Conservation (phyloP, 495 filamentous ascomycete genomes). For the Aspergillus indologenus region DNA sequence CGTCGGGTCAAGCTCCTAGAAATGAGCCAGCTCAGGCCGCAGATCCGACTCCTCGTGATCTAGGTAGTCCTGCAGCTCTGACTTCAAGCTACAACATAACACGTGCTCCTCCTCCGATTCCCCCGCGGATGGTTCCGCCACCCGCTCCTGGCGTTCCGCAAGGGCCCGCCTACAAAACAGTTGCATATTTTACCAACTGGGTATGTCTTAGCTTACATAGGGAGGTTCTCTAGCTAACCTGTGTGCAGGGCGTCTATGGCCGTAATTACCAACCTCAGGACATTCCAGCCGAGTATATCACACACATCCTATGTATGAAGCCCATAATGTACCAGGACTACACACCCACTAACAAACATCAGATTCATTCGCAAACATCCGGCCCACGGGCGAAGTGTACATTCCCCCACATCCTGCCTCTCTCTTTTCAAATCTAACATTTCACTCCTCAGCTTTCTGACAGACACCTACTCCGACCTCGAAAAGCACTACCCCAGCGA, state of each 20-base stretch:
- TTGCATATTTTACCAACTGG: slow-evolving; percentile 16
- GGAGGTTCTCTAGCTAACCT: slow-evolving; percentile 8
- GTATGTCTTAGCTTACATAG: background rate
- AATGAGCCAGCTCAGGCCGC: background rate
- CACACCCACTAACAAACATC: background rate
- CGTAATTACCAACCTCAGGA: slow-evolving; percentile 72
- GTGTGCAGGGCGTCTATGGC: slow-evolving; percentile 64
- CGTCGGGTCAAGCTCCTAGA: background rate
- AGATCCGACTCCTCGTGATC: background rate
- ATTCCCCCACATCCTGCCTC: background rate
- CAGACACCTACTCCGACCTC: slow-evolving; percentile 75
- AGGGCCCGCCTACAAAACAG: slow-evolving; percentile 9
- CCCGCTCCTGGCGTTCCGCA: background rate
- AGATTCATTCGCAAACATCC: slow-evolving; percentile 70
- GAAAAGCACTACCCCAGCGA: slow-evolving; percentile 70
- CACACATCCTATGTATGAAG: slow-evolving; percentile 66
- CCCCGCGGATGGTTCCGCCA: slow-evolving; percentile 1
- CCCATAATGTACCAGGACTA: background rate
- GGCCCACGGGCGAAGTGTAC: slow-evolving; percentile 59
- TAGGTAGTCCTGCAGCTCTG: background rate
- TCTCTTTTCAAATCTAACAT: background rate
- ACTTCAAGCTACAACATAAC: background rate
- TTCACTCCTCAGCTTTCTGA: slow-evolving; percentile 43
- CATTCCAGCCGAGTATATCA: slow-evolving; percentile 72
- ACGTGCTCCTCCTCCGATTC: background rate